phyloP scores from a whole-genome alignment of 225 moss, liverwort and hornwort species.

The Antitrichia curtipendula region DNA sequence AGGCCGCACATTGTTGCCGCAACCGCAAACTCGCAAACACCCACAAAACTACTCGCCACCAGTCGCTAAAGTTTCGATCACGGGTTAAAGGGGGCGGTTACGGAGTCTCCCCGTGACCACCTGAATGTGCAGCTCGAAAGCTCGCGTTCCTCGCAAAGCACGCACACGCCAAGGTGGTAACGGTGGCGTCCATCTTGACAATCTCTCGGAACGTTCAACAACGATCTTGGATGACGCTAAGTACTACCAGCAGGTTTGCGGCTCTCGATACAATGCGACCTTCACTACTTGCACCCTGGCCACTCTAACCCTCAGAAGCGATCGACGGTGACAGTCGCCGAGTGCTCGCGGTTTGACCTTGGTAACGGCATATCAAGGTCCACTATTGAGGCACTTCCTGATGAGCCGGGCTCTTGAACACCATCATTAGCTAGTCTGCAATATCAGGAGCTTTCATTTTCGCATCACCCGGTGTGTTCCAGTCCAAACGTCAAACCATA shows the following conservation, averaged over 20 bases:
- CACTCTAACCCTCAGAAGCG: not conserved
- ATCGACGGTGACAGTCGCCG: not conserved
- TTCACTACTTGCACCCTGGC: not conserved
- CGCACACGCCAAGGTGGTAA: not conserved
- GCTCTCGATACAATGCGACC: not conserved
- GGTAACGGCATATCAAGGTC: not conserved
- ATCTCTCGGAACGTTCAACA: not conserved
- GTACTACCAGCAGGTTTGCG: not conserved
- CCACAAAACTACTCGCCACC: not conserved
- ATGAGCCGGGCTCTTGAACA: not conserved
- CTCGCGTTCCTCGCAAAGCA: not conserved
- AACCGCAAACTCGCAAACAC: not conserved
- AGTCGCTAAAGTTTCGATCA: not conserved
- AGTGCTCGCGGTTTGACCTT: not conserved
- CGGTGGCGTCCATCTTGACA: not conserved
- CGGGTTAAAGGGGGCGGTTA: not conserved
- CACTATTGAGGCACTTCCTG: not conserved
- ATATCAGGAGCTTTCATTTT: not conserved
- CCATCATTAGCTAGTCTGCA: not conserved
- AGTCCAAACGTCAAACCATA: not conserved
- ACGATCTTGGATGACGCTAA: not conserved
- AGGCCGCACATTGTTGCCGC: not conserved
- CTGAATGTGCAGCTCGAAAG: not conserved
- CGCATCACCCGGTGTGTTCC: not conserved
- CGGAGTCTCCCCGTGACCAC: not conserved